Evolutionary conservation across 768 basidiomycete species (phyloP), one percentile per base, ranked within the genome.

Genomic region (Phanerochaete sordida): DNA sequence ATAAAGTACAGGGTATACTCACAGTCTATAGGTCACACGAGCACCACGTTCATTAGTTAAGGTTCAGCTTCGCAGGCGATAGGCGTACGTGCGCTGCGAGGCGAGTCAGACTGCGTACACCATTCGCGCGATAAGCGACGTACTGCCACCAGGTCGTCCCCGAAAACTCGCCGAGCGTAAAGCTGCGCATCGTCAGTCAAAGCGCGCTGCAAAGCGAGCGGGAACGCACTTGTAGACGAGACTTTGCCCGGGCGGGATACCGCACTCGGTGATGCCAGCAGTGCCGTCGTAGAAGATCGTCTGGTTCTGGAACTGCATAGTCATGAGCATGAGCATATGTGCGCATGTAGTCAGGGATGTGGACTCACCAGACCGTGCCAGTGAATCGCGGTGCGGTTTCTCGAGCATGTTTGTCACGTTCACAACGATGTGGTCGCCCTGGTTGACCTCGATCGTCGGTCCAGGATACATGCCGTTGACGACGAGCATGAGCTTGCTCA

Each of bases 131-230:
- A 7, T 46, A 27, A n/a, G 52, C n/a, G 24, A 70, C 72, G 56
- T 57, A 79, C 69, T 82, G 81, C 73, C 77, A 82, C 81, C 81
- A 82, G 21, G 74, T 81, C 0, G 79, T 79, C 1, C 81, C 81
- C 0, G 72, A 73, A 62, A 75, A 80, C 3, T 28, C 30, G 19
- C 27, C 49, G 8, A 30, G 26, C 16, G 26, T 30, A 26, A 48
- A 48, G 47, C 47, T 48, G 47, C 19, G 47, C 47, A 48, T 26
- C 3, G 6, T 19, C 5, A 26, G 5, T 9, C 3, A 26, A 2
- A 12, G 24, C 8, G 8, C 4, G 15, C 24, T 48, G 24, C 27
- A 23, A 3, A 48, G 16, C 47, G 24, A 1, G 6, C 16, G 5
- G 24, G 9, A 9, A 56, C 57, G 4, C 30, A 70, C 69, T 74